Evolutionary conservation across 106 monocot genomes (phyloP).

Genomic region (Amphibolis antarctica): DNA sequence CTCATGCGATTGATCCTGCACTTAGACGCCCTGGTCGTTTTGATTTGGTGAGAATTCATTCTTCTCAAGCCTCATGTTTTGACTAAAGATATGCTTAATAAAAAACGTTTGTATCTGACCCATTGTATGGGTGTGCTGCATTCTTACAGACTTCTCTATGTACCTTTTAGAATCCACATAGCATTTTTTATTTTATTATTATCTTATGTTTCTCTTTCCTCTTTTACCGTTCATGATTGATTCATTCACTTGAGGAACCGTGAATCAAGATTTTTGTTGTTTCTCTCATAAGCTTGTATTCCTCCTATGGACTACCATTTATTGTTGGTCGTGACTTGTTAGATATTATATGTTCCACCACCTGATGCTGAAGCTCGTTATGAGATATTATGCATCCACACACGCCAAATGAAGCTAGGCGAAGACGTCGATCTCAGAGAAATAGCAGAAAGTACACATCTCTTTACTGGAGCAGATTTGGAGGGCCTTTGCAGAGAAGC

Average conservation of each 20-base stretch:
- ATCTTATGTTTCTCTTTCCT: too few species aligned
- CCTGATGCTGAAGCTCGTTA: constrained; percentile 56
- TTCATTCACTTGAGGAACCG: too few species aligned
- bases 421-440: not conserved
- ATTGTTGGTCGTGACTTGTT: constrained; percentile 2
- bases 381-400: constrained; percentile 66
- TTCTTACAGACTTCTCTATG: too few species aligned
- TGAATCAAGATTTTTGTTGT: too few species aligned
- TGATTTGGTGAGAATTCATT: constrained; percentile 56
- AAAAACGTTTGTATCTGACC: too few species aligned
- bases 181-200: too few species aligned
- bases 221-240: too few species aligned
- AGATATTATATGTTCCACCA: constrained; percentile 90
- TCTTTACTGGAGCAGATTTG: not conserved
- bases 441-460: not conserved
- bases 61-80: not conserved
- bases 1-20: constrained; percentile 84
- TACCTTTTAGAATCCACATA: too few species aligned
- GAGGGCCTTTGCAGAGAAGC: constrained; percentile 63
- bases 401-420: constrained; percentile 38
- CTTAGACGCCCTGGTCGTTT: constrained; percentile 94
- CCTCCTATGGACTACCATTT: too few species aligned
- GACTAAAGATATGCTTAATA: too few species aligned
- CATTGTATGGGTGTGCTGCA: too few species aligned
- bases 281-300: too few species aligned